A percentile compares a stretch with the other conserved stretches of the same genome.
phyloP scores from a whole-genome alignment of 208 protist genomes.

The Leishmania aethiopica region DNA sequence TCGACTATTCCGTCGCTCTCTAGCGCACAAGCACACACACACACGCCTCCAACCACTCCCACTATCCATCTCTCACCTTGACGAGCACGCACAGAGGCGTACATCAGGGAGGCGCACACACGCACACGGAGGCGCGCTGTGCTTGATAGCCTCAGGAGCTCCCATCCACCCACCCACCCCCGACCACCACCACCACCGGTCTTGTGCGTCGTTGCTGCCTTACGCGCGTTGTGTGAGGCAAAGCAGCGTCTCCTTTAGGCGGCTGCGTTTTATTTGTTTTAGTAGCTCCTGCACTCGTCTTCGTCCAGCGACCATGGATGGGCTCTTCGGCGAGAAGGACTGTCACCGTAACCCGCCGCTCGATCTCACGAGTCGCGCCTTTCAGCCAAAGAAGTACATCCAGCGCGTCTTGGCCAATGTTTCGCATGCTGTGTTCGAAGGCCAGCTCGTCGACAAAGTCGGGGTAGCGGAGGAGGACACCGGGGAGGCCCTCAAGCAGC shows the following conservation, averaged over 20 bases:
- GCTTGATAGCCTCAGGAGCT: not conserved
- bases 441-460: conserved; percentile 44
- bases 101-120: not conserved
- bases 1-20: not conserved
- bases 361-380: conserved; percentile 73
- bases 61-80: not conserved
- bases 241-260: not conserved
- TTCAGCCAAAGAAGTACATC: conserved; percentile 76
- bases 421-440: conserved; percentile 58
- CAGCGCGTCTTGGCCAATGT: conserved; percentile 42
- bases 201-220: not conserved
- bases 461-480: conserved; percentile 44
- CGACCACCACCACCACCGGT: too few species aligned
- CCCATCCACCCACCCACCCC: not conserved
- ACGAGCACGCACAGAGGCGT: not conserved
- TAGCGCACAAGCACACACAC: not conserved
- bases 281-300: not conserved
- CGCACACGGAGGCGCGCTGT: not conserved
- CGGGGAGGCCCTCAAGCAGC: conserved; percentile 69
- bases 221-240: not conserved
- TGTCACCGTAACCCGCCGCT: conserved; percentile 35
- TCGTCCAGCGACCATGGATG: conserved; percentile 25
- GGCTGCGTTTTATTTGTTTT: not conserved
- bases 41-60: not conserved
- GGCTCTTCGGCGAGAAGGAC: conserved; percentile 27